Base-by-base conservation (phyloP, 148 eudicot species). In the Vaccinium macrocarpon region DNA sequence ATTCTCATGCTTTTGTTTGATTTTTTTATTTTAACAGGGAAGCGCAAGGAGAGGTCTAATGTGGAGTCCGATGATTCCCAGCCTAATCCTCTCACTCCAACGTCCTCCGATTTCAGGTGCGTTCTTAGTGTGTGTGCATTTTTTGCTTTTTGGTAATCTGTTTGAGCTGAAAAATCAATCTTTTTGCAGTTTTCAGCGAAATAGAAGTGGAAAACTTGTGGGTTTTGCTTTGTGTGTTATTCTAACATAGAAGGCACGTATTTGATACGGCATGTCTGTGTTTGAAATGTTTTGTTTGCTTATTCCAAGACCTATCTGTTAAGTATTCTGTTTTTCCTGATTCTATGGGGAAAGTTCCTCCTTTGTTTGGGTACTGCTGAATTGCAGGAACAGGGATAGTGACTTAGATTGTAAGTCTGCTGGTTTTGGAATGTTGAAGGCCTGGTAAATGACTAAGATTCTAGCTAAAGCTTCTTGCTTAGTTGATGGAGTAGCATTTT, bases 21-120 rank as follows among this genome's bases (percentile, higher is more conserved):
- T 32, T 56, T 55, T 27, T 32, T 29, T 80, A 73, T 50, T 78
- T 49, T 8, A 61, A 81, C 82, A 94, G 98, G 98, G 48, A 94
- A 94, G 84, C 92, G 98, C n/a, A 93, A 92, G 82, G 92, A 91
- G 84, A 90, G 93, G 77, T 15, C 90, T 10, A 76, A 85, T 82
- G 85, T 38, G 19, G 93, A 86, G 50, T 19, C 81, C 18, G 77
- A 84, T 76, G 92, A 88, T 84, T 38, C 87, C 14, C 35, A 78
- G 82, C 87, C 87, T 61, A 86, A 88, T 87, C 82, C 90, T 81
- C 93, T 94, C 75, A 76, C 74, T 76, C 95, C 98, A 51, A 88
- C 91, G 85, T 93, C 93, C 6, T 87, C 94, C 15, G 95, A 94
- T 80, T 90, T 62, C 88, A 93, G 98, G 98, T 94, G 66, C 13